Evolutionary conservation across 345 rosid genomes (phyloP).

Genomic region (Gossypium herbaceum): DNA sequence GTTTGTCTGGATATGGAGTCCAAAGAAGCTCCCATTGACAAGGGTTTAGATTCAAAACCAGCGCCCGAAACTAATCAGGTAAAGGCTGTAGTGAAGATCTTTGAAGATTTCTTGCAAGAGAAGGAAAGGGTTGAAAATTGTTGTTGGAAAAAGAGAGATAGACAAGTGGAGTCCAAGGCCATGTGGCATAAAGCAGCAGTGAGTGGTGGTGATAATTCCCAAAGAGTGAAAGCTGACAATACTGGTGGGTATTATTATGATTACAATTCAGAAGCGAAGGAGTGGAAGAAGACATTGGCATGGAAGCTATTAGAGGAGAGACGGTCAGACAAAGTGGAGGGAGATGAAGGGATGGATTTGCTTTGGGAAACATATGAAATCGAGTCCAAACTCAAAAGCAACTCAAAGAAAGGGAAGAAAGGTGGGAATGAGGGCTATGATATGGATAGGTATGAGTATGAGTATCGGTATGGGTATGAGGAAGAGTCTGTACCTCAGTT

Average conservation of each 20-base stretch:
- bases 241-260: constrained; percentile 1
- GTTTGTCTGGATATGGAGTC: constrained; percentile 18
- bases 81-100: constrained; percentile 24
- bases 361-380: constrained; percentile 93
- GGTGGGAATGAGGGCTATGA: constrained; percentile 13
- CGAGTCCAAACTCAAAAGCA: constrained; percentile 32
- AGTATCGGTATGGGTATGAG: constrained; percentile 34
- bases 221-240: background rate
- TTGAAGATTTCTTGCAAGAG: constrained; percentile 37
- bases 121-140: constrained; percentile 26
- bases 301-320: constrained; percentile 93
- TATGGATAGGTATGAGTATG: constrained; percentile 17
- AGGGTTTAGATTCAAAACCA: background rate
- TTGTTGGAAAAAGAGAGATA: constrained; percentile 28
- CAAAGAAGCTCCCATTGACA: constrained; percentile 20
- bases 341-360: constrained; percentile 79
- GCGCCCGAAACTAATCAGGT: background rate
- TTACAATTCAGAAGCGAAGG: constrained; percentile 43
- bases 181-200: background rate
- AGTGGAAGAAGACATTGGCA: constrained; percentile 94
- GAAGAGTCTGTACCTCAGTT: constrained; percentile 51
- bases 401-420: constrained; percentile 33
- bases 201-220: constrained; percentile 13
- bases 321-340: constrained; percentile 39
- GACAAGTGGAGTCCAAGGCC: constrained; percentile 53